Conservation (phyloP, 2,329 filamentous ascomycete genomes). For the Fusarium falciforme region DNA sequence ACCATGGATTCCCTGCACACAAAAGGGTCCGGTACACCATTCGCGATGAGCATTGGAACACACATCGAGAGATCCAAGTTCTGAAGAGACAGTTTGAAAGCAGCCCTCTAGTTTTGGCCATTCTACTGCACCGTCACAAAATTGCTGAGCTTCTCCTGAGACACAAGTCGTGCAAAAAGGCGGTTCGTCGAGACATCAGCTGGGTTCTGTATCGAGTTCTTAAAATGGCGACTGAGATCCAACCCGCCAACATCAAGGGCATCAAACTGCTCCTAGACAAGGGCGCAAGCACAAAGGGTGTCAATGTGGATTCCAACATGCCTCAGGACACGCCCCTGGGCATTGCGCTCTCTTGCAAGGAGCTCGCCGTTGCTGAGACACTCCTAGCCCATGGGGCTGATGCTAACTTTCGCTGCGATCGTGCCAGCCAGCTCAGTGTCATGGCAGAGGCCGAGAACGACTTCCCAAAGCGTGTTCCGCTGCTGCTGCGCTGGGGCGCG, state of each 20-base stretch:
- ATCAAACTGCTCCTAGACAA: too few relatives aligned
- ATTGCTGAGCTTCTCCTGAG: too few relatives aligned
- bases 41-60: neutral
- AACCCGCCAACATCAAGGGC: too few relatives aligned
- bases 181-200: too few relatives aligned
- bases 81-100: neutral
- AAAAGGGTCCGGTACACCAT: neutral
- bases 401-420: neutral
- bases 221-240: too few relatives aligned
- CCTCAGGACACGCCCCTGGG: neutral
- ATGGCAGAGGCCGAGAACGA: neutral
- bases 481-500: neutral
- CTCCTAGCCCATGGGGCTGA: neutral
- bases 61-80: neutral
- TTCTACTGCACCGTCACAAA: too few relatives aligned
- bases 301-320: too few relatives aligned
- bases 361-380: neutral
- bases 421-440: neutral
- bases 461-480: neutral
- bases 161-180: too few relatives aligned
- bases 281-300: too few relatives aligned
- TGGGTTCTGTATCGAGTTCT: too few relatives aligned
- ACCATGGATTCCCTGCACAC: neutral
- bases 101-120: too few relatives aligned
- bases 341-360: neutral